These are phyloP conservation scores for Leccinum variicolor DNA, from an alignment of 768 basidiomycete species.

Conservation along the genomic window DNA sequence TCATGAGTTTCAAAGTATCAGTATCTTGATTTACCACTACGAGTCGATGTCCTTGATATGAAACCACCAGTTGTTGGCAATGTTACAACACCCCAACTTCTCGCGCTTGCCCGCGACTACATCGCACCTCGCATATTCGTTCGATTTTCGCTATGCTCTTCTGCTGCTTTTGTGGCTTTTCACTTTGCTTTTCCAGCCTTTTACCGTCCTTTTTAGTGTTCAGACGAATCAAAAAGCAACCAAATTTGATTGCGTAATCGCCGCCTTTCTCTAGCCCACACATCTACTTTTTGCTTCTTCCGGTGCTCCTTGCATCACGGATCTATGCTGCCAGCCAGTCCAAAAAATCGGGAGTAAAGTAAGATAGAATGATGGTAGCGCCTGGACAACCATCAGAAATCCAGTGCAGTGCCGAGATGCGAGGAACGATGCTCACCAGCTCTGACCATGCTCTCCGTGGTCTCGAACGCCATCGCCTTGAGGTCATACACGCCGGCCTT, in stretches of 20 bases:
- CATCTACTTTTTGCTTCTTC: neutral
- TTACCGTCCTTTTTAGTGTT: too few species aligned
- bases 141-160: too few species aligned
- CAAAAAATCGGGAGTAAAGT: conserved; percentile 96
- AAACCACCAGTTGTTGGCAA: too few species aligned
- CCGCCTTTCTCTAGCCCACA: neutral
- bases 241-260: neutral
- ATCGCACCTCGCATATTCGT: too few species aligned
- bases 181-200: too few species aligned
- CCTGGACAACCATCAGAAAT: conserved; percentile 45
- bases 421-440: conserved; percentile 57
- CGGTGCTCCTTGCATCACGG: neutral
- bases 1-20: too few species aligned
- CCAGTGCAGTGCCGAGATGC: neutral
- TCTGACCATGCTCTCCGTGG: conserved; percentile 84
- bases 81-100: too few species aligned
- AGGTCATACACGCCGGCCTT: conserved; percentile 91
- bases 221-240: too few species aligned
- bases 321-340: conserved; percentile 62
- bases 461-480: conserved; percentile 92
- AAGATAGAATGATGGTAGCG: conserved; percentile 85
- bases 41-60: too few species aligned
- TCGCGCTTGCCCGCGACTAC: too few species aligned
- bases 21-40: too few species aligned
- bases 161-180: too few species aligned